Conservation (phyloP, 257 asterid genomes). For the Petrea volubilis region DNA sequence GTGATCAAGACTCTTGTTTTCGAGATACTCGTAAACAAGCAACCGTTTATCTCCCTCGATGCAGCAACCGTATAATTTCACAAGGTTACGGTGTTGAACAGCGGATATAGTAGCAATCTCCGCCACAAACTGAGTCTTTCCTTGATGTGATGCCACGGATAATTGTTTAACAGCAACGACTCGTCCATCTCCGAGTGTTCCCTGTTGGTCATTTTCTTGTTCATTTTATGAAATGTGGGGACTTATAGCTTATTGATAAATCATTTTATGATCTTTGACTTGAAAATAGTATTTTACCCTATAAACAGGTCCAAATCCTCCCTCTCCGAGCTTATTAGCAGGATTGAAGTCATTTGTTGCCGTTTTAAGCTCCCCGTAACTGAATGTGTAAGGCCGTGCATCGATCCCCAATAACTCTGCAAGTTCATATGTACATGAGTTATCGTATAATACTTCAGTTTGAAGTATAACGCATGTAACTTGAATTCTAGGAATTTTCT, state of each 20-base stretch:
- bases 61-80: conserved; percentile 62
- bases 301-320: conserved; percentile 71
- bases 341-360: conserved; percentile 54
- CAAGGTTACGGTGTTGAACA: conserved; percentile 69
- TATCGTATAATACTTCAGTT: too few relatives aligned
- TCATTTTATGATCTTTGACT: background rate
- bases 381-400: conserved; percentile 52
- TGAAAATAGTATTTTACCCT: conserved; percentile 33
- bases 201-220: conserved; percentile 30
- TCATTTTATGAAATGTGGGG: background rate
- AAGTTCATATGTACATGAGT: conserved; percentile 1
- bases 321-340: conserved; percentile 62
- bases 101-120: conserved; percentile 64
- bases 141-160: conserved; percentile 56
- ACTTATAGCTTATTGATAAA: background rate
- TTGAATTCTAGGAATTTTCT: too few relatives aligned
- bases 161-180: conserved; percentile 56
- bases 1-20: conserved; percentile 64
- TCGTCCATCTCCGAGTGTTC: conserved; percentile 48
- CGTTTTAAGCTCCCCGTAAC: conserved; percentile 48
- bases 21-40: conserved; percentile 64
- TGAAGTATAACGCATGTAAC: too few relatives aligned
- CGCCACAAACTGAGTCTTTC: conserved; percentile 58
- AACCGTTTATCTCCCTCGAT: conserved; percentile 51
- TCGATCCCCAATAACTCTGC: conserved; percentile 58